A percentile compares a stretch with the other conserved stretches of the same genome.
phyloP scores from a whole-genome alignment of 1,139 yeast genomes.

The Entelexis sorbosivorans region DNA sequence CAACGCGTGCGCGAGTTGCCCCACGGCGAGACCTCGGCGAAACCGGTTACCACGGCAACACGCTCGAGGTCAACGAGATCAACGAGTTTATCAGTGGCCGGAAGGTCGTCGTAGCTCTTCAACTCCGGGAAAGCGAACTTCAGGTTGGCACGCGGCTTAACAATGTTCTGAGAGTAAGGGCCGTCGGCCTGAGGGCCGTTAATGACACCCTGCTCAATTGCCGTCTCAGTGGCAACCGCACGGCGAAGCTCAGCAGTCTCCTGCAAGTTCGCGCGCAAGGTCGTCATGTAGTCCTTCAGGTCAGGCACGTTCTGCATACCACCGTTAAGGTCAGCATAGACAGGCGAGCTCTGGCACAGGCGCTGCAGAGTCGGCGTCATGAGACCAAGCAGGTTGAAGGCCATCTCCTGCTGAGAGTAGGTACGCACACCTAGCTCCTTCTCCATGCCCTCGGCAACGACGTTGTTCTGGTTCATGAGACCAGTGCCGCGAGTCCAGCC shows the following conservation, averaged over 20 bases:
- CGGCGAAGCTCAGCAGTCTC: conserved; percentile 88
- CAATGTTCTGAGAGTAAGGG: conserved; percentile 61
- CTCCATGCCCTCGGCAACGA: conserved; percentile 96
- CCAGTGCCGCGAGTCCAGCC: conserved; percentile 99
- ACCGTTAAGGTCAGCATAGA: conserved; percentile 97
- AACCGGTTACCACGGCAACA: conserved; percentile 91
- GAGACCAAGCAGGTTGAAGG: conserved; percentile 90
- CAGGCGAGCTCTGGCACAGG: conserved; percentile 86
- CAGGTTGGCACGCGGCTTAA: conserved; percentile 91
- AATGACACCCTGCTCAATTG: conserved; percentile 84
- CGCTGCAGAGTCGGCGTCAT: conserved; percentile 77
- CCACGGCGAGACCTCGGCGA: conserved; percentile 98
- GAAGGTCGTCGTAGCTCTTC: conserved; percentile 65
- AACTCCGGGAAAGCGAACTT: conserved; percentile 85
- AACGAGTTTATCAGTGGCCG: conserved; percentile 53
- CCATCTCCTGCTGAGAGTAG: conserved; percentile 97
- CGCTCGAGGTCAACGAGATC: conserved; percentile 87
- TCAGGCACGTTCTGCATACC: conserved; percentile 90
- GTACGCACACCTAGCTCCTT: conserved; percentile 83
- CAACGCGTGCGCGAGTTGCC: conserved; percentile 98
- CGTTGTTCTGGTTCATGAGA: conserved; percentile 92
- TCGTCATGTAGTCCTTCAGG: conserved; percentile 76
- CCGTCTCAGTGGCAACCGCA: conserved; percentile 88
- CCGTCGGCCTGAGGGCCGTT: conserved; percentile 80
- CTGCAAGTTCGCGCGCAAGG: conserved; percentile 67